Base-by-base conservation (phyloP, 164 flowering plant species). In the Tetrastigma voinierianum region DNA sequence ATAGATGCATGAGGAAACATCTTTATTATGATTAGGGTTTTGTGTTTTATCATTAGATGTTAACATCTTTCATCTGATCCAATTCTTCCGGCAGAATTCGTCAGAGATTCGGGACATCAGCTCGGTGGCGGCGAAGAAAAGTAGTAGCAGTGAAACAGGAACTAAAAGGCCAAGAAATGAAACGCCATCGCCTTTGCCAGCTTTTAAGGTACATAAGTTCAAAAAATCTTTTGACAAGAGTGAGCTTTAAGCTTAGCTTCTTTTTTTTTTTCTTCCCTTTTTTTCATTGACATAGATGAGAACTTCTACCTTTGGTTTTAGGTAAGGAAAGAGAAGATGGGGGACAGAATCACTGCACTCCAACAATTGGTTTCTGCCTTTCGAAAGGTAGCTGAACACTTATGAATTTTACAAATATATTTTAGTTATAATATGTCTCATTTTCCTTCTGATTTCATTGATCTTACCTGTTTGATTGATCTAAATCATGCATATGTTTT, bases 341-440 rank as follows among this genome's bases (percentile, higher is more conserved):
- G 99, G 65, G 99, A 95, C 93, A 82, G 96, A 86, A 89, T 95
- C 86, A 90, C 97, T 74, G 91, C 97, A n/a, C 97, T 95, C 57
- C 99, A 95, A 81, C 99, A 92, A 83, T 77, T 95, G 76, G 97
- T 95, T 74, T 92, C 97, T 9, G 97, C 99, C 85, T 95, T 95
- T 69, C 97, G 98, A 87, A 95, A 95, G 92, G 98, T 91, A 68
- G 72, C 25, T 4, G 7, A 8, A 23, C 44, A 53, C 47, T 23
- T 16, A 69, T 52, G 52, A 44, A 54, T 70, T 61, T 67, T 61
- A 45, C 56, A 67, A 72, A 21, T n/a, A n/a, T n/a, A n/a, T n/a
- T n/a, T n/a, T n/a, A n/a, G n/a, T n/a, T n/a, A n/a, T n/a, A n/a
- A n/a, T n/a, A n/a, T n/a, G n/a, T n/a, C n/a, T 44, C 49, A 61